A percentile compares a stretch with the other conserved stretches of the same genome.
Evolutionary conservation across 1,284 basidiomycete species (phyloP).

Genomic region (Chondrostereum purpureum): DNA sequence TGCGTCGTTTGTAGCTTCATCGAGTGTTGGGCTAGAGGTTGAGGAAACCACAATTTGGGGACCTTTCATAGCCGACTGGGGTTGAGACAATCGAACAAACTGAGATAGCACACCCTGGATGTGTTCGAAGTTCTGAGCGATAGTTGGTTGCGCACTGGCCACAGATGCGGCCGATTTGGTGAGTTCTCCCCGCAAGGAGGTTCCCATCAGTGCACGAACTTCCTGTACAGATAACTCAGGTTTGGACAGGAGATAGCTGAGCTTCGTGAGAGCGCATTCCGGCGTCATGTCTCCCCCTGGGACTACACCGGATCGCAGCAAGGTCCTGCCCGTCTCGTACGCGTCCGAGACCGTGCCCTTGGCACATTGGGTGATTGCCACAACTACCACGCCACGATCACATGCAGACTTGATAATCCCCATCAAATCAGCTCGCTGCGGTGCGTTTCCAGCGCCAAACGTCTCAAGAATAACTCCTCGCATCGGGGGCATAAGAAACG

Average conservation of each 20-base stretch:
- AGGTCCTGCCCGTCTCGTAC: conserved; percentile 76
- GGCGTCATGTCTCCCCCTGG: conserved; percentile 90
- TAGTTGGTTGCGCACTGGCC: conserved; percentile 31
- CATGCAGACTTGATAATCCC: conserved; percentile 73
- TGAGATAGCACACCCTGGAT: conserved; percentile 61
- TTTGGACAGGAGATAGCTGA: conserved; percentile 86
- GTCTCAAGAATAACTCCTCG: conserved; percentile 82
- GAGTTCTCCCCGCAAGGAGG: conserved; percentile 83
- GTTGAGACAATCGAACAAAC: conserved; percentile 54
- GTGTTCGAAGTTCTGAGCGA: conserved; percentile 48
- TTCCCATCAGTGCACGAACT: conserved; percentile 72
- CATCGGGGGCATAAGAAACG: conserved; percentile 67
- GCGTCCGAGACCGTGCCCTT: conserved; percentile 77
- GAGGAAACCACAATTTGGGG: conserved; percentile 43
- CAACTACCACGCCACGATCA: conserved; percentile 77
- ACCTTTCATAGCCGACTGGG: conserved; percentile 24
- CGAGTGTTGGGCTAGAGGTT: conserved; percentile 18
- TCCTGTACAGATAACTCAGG: conserved; percentile 62
- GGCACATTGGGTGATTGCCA: conserved; percentile 86
- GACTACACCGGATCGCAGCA: conserved; percentile 70
- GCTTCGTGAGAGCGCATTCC: conserved; percentile 87
- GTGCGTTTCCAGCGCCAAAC: conserved; percentile 86
- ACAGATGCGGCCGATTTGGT: conserved; percentile 42
- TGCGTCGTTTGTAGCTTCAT: conserved; percentile 37
- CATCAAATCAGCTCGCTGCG: conserved; percentile 64